A percentile compares a stretch with the other conserved stretches of the same genome.
Conservation (phyloP, 1,284 basidiomycete species). For the Trametes pubescens region DNA sequence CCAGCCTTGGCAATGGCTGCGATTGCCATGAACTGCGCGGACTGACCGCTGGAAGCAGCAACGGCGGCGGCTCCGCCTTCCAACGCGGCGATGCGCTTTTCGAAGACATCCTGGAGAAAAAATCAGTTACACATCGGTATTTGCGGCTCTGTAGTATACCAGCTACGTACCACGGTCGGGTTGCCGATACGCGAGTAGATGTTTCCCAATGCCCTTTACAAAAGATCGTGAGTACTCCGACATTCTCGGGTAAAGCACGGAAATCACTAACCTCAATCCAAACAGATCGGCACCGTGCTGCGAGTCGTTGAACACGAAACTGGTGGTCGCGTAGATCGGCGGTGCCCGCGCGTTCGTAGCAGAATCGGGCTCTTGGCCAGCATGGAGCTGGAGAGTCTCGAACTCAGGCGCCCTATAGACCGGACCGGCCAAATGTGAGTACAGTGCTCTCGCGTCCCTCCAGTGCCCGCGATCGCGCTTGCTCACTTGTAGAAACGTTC, state of each 20-base stretch:
- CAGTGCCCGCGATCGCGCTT: neutral
- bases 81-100: constrained; percentile 84
- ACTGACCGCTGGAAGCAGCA: constrained; percentile 81
- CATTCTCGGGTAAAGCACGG: neutral
- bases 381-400: constrained; percentile 87
- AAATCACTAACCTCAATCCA: constrained; percentile 60
- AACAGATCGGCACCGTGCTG: constrained; percentile 89
- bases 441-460: neutral
- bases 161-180: constrained; percentile 75
- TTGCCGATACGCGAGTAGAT: constrained; percentile 86
- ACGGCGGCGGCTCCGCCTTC: constrained; percentile 87
- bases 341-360: constrained; percentile 82
- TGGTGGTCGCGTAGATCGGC: constrained; percentile 83
- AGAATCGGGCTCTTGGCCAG: constrained; percentile 77
- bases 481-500: constrained; percentile 39
- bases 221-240: neutral
- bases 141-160: neutral
- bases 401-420: constrained; percentile 69
- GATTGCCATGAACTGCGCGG: constrained; percentile 85
- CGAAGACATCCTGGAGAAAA: constrained; percentile 75
- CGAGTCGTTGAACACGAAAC: constrained; percentile 85
- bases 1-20: constrained; percentile 71
- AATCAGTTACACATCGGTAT: neutral
- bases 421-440: constrained; percentile 1
- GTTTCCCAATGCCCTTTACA: constrained; percentile 66